Base-by-base conservation (phyloP, 768 basidiomycete species). In the Boletus eberwhitei region DNA sequence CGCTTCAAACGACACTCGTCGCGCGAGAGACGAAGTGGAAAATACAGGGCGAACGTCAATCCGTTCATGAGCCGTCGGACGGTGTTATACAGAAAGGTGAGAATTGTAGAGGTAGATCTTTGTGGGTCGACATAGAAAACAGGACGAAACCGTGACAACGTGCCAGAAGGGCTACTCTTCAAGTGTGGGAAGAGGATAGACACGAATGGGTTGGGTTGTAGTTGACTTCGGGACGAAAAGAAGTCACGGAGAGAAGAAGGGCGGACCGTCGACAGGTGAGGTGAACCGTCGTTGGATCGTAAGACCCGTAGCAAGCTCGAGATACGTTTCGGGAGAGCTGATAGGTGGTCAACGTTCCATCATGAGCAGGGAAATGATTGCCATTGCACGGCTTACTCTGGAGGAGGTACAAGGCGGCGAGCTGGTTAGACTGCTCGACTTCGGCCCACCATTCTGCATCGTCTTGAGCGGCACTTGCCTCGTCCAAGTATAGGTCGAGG, bases 371-470 rank as follows among this genome's bases (percentile, higher is more conserved):
- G 24, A 44, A 29, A 26, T 19, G 40, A 14, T 22, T 11, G 21
- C 5, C 22, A 17, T 24, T 1, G 40, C 6, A 75, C 12, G 29
- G 29, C 86, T 61, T 64, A 95, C 92, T 90, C 74, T 94, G 89
- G 2, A 95, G 58, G 26, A 95, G 75, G 69, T 88, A 93, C 64
- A 80, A 73, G 4, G 79, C 78, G 11, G 86, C 77, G 19, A 76
- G 79, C 48, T 71, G 59, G 26, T 75, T 64, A 4, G 88, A 91
- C 32, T 82, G 77, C 58, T 87, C 85, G 39, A 88, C 68, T 29
- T 83, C 79, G 16, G 79, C 77, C 94, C 94, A 98, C 88, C 89
- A 97, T 42, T 88, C 82, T 19, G 89, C 83, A 62, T 93, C 90
- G 8, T 77, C 71, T 61, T 94, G 92, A 13, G 85, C 82, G 34